These are phyloP conservation scores for Fusarium anguioides DNA, from an alignment of 2,329 filamentous ascomycete species.

Conservation along the genomic window DNA sequence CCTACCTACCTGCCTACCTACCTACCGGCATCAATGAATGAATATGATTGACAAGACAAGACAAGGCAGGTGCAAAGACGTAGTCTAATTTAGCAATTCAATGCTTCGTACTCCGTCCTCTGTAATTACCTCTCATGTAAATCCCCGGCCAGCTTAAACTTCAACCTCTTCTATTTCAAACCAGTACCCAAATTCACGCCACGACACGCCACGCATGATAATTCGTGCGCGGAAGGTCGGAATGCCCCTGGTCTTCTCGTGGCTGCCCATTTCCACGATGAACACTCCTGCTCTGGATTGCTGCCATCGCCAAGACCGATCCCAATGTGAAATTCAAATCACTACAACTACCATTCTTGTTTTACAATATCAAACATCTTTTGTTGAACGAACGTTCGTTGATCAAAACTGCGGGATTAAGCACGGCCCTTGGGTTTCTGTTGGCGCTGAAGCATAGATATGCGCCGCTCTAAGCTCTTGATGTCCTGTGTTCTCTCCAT, in stretches of 20 bases:
- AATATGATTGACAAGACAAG: neutral
- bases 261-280: constrained; percentile 7
- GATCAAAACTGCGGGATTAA: neutral
- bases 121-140: neutral
- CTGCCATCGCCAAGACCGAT: constrained; percentile 18
- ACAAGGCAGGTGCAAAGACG: constrained; percentile 1
- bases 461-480: constrained; percentile 14
- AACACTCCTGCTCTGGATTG: constrained; percentile 14
- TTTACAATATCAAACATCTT: neutral
- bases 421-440: neutral
- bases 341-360: neutral
- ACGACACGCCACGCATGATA: constrained; percentile 25
- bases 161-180: constrained; percentile 14
- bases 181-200: constrained; percentile 22
- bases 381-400: neutral
- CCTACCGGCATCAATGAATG: neutral
- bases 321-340: neutral
- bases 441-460: constrained; percentile 15
- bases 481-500: constrained; percentile 3
- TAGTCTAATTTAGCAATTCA: constrained; percentile 3
- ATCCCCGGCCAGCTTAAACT: neutral
- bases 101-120: neutral
- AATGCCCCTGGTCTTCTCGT: constrained; percentile 28
- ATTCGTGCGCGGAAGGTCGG: constrained; percentile 22
- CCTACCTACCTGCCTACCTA: neutral